These are phyloP conservation scores for Ogataea salicorniae DNA, from an alignment of 805 yeast genomes.

Conservation along the genomic window DNA sequence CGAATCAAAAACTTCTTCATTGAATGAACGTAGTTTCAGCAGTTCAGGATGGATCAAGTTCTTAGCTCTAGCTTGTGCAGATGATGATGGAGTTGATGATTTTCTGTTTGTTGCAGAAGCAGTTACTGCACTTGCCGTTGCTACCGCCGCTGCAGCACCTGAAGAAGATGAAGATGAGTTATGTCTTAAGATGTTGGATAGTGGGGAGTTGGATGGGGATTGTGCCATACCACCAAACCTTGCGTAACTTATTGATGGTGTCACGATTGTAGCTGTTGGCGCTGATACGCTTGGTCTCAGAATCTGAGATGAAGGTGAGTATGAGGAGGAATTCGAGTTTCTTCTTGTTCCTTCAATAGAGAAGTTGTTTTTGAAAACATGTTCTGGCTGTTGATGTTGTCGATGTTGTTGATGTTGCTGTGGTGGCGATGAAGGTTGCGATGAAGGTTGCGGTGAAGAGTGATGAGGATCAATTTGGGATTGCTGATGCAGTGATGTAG, in stretches of 20 bases:
- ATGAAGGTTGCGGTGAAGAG: too few relatives aligned
- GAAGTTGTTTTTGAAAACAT: slow-evolving; percentile 14
- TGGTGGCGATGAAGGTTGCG: background rate
- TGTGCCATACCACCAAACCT: slow-evolving; percentile 13
- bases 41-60: slow-evolving; percentile 19
- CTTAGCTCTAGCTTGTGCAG: background rate
- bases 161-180: slow-evolving; percentile 13
- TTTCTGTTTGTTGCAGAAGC: background rate
- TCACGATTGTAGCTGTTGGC: slow-evolving; percentile 16
- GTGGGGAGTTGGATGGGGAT: slow-evolving; percentile 18
- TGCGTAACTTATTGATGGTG: slow-evolving; percentile 23
- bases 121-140: slow-evolving; percentile 4
- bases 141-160: slow-evolving; percentile 2
- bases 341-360: slow-evolving; percentile 12
- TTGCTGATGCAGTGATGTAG: slow-evolving; percentile 1
- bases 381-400: slow-evolving; percentile 6
- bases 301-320: slow-evolving; percentile 21
- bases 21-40: slow-evolving; percentile 27
- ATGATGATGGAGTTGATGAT: background rate
- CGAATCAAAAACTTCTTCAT: slow-evolving; percentile 29
- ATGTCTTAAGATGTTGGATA: slow-evolving; percentile 12
- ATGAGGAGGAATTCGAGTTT: slow-evolving; percentile 20
- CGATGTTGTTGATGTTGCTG: slow-evolving; percentile 8
- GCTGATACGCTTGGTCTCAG: slow-evolving; percentile 11
- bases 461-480: slow-evolving; percentile 1